phyloP scores from a whole-genome alignment of 1,284 basidiomycete genomes.

The Sanghuangporus weigelae region DNA sequence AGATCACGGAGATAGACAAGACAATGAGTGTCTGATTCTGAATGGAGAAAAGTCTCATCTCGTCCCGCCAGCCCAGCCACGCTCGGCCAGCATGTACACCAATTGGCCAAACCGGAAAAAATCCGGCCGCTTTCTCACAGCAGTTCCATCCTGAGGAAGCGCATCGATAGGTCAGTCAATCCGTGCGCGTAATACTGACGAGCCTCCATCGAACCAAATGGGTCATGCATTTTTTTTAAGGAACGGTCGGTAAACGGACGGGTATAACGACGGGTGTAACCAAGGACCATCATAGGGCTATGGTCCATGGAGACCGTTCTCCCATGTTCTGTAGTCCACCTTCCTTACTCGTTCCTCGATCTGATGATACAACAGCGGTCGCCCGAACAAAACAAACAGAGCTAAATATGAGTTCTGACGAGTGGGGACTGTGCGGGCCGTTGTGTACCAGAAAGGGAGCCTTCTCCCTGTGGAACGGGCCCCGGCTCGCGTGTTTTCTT shows the following conservation, averaged over 20 bases:
- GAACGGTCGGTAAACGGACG: background rate
- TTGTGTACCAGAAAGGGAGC: background rate
- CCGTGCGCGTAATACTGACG: background rate
- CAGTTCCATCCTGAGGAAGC: background rate
- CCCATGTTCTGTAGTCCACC: background rate
- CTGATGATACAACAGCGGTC: background rate
- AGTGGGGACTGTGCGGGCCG: background rate
- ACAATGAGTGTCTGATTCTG: background rate
- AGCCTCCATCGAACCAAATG: background rate
- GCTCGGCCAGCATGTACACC: background rate
- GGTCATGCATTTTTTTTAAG: background rate
- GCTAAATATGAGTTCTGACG: no score
- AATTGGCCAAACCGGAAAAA: background rate
- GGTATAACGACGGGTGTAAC: background rate
- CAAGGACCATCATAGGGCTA: background rate
- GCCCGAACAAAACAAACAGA: background rate
- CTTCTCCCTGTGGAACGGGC: background rate
- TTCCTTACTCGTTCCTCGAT: background rate
- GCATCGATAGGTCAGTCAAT: background rate
- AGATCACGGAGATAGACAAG: background rate
- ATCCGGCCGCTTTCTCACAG: background rate
- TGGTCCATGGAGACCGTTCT: slow-evolving; percentile 3
- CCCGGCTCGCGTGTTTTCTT: background rate
- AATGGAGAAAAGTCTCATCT: background rate
- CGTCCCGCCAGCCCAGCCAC: no score